These are phyloP conservation scores for Naganishia onofrii DNA, from an alignment of 768 basidiomycete genomes.

Conservation along the genomic window DNA sequence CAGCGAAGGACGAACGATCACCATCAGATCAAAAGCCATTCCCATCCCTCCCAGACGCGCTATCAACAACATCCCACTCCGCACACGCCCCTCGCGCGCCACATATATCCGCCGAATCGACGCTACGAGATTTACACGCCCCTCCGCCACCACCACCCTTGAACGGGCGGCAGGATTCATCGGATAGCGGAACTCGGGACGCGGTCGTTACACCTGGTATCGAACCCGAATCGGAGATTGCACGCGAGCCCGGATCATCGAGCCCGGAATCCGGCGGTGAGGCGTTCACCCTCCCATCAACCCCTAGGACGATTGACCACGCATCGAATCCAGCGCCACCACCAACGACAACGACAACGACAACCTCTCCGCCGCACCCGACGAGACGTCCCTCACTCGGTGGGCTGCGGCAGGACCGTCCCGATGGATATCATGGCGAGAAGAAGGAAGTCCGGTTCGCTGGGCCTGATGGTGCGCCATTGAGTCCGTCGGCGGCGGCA, in stretches of 20 bases:
- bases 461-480: slow-evolving; percentile 50
- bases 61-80: too few relatives aligned
- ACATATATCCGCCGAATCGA: neutral
- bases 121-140: neutral
- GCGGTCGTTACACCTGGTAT: slow-evolving; percentile 71
- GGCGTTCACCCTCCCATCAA: neutral
- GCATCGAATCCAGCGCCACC: neutral
- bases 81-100: too few relatives aligned
- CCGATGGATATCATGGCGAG: slow-evolving; percentile 30
- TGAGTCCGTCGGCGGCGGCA: slow-evolving; percentile 45
- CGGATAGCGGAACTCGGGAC: slow-evolving; percentile 67
- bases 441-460: slow-evolving; percentile 50
- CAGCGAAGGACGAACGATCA: neutral
- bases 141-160: neutral
- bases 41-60: neutral
- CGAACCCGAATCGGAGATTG: slow-evolving; percentile 37
- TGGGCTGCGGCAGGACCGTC: neutral
- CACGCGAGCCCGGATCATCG: too few relatives aligned
- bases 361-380: too few relatives aligned
- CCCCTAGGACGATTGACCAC: neutral
- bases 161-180: slow-evolving; percentile 6
- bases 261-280: slow-evolving; percentile 29
- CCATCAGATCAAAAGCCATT: neutral
- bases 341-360: too few relatives aligned
- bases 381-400: neutral